Conservation (phyloP, 495 filamentous ascomycete species). For the Xylaria telfairii region DNA sequence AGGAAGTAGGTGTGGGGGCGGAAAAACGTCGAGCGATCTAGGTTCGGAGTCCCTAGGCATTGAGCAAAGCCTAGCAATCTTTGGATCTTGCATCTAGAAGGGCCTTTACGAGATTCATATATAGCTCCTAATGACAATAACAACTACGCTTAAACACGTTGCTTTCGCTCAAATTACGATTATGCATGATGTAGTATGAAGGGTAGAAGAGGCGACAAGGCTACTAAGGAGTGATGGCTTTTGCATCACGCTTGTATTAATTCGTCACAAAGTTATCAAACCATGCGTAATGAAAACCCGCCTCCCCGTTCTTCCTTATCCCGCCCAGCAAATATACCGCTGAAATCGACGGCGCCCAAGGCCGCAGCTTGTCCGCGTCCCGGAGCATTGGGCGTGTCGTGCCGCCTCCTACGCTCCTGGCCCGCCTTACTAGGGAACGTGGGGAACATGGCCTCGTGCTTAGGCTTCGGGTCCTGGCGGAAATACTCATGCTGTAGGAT, state of each 20-base stretch:
- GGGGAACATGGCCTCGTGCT: constrained; percentile 84
- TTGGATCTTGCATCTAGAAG: constrained; percentile 28
- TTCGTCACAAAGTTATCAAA: constrained; percentile 30
- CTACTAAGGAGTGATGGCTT: not conserved
- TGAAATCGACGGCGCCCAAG: constrained; percentile 73
- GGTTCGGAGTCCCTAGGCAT: not conserved
- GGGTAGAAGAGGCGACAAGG: not conserved
- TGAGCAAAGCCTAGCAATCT: constrained; percentile 3
- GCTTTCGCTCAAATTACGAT: constrained; percentile 2
- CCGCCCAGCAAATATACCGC: constrained; percentile 74
- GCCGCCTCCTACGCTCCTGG: constrained; percentile 78
- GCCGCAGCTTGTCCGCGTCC: constrained; percentile 76
- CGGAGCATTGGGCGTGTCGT: constrained; percentile 86
- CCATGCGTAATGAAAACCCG: constrained; percentile 81
- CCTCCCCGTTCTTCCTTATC: constrained; percentile 78
- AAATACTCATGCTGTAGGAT: constrained; percentile 83
- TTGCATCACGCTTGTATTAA: not conserved
- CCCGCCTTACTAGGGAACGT: constrained; percentile 95
- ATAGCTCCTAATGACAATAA: constrained; percentile 43
- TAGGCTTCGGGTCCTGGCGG: constrained; percentile 84
- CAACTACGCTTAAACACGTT: constrained; percentile 28
- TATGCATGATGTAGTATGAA: not conserved
- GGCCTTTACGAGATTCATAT: constrained; percentile 31
- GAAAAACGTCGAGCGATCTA: not conserved
- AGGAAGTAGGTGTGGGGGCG: not conserved